phyloP scores from a whole-genome alignment of 2,329 filamentous ascomycete species.

The Aspergillus tanneri region DNA sequence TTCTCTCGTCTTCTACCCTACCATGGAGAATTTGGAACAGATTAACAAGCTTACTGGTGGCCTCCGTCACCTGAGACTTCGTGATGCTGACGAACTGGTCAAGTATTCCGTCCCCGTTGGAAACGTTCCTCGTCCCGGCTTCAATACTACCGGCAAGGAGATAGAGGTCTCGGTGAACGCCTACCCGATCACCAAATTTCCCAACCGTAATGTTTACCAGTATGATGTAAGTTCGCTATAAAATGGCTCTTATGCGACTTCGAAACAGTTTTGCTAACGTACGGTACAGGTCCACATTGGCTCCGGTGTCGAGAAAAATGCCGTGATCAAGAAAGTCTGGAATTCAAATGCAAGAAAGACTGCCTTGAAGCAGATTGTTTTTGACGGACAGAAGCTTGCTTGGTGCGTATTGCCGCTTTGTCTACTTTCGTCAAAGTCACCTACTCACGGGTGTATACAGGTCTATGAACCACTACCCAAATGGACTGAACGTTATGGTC shows the following conservation, averaged over 20 bases:
- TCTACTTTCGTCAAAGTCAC: conserved; percentile 30
- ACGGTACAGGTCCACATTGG: conserved; percentile 62
- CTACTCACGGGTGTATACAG: conserved; percentile 28
- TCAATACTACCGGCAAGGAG: conserved; percentile 58
- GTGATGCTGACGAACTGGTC: conserved; percentile 27
- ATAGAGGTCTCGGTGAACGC: conserved; percentile 68
- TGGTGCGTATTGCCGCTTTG: conserved; percentile 58
- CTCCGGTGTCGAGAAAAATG: conserved; percentile 61
- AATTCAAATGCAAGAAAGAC: conserved; percentile 60
- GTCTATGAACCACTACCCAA: conserved; percentile 36
- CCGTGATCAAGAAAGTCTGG: conserved; percentile 76
- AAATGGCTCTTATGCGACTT: not conserved
- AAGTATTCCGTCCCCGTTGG: conserved; percentile 37
- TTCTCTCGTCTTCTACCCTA: conserved; percentile 10
- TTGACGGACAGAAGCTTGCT: conserved; percentile 79
- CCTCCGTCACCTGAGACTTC: conserved; percentile 26
- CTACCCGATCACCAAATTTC: conserved; percentile 65
- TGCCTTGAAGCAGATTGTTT: conserved; percentile 65
- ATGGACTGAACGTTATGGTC: conserved; percentile 59
- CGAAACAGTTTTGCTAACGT: conserved; percentile 12
- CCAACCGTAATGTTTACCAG: conserved; percentile 67
- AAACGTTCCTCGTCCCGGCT: conserved; percentile 51
- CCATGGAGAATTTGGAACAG: conserved; percentile 24
- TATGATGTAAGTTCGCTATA: conserved; percentile 73
- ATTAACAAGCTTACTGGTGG: conserved; percentile 23